phyloP scores from a whole-genome alignment of 2,329 filamentous ascomycete species.

The Fusarium sp. region DNA sequence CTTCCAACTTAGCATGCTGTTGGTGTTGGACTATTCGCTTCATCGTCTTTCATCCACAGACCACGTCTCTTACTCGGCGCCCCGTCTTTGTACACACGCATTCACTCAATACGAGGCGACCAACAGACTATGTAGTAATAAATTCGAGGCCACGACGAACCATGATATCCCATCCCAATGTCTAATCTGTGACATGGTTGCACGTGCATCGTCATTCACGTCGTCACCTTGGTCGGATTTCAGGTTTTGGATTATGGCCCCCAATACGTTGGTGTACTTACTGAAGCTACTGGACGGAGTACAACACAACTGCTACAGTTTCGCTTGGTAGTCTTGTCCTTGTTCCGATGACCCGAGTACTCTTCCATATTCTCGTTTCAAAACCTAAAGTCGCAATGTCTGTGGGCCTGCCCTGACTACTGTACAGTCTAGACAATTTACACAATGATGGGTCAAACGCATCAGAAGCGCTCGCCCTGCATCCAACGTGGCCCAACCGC shows the following conservation, averaged over 20 bases:
- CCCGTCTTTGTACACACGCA: not conserved
- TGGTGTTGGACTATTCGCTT: not conserved
- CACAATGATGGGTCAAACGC: conserved; percentile 12
- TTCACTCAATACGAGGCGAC: not conserved
- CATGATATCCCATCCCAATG: not conserved
- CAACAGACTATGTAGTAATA: not conserved
- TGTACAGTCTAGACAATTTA: not conserved
- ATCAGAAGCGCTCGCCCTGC: conserved; percentile 34
- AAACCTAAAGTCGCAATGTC: conserved; percentile 17
- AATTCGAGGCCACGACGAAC: not conserved
- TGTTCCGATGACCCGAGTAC: conserved; percentile 9
- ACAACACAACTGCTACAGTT: not conserved
- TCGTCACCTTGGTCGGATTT: conserved; percentile 23
- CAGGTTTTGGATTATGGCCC: conserved; percentile 20
- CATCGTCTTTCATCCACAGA: not conserved
- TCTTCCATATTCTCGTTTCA: conserved; percentile 25
- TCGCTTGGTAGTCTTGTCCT: conserved; percentile 15
- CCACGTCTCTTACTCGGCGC: not conserved
- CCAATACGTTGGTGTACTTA: conserved; percentile 15
- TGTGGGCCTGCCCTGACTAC: conserved; percentile 23
- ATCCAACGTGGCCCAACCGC: conserved; percentile 45
- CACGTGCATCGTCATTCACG: conserved; percentile 26
- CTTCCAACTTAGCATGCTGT: not conserved
- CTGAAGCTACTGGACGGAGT: not conserved
- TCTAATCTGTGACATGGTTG: conserved; percentile 4